phyloP scores from a whole-genome alignment of 768 basidiomycete genomes.

The Piloderma croceum region DNA sequence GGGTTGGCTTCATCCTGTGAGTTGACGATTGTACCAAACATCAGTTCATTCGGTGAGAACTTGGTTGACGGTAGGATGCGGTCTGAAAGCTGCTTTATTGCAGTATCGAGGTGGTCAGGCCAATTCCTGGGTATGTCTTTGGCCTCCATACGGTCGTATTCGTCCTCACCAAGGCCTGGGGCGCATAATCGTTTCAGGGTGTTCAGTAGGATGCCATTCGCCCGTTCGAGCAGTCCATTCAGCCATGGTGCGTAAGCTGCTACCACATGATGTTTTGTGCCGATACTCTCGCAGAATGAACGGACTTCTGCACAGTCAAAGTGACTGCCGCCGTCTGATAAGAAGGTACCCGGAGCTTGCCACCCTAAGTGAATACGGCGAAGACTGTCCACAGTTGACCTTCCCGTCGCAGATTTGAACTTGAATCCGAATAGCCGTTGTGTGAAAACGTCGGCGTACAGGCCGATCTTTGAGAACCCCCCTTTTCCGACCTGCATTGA shows the following conservation, averaged over 20 bases:
- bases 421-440: slow-evolving; percentile 27
- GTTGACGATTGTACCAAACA: slow-evolving; percentile 27
- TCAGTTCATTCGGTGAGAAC: slow-evolving; percentile 25
- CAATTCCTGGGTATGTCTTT: slow-evolving; percentile 23
- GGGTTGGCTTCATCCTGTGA: slow-evolving; percentile 14
- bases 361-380: slow-evolving; percentile 19
- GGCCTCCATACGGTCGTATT: slow-evolving; percentile 8
- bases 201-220: slow-evolving; percentile 27
- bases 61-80: background rate
- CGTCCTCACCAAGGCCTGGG: slow-evolving; percentile 26
- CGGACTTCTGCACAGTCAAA: slow-evolving; percentile 31
- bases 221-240: slow-evolving; percentile 31
- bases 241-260: slow-evolving; percentile 38
- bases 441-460: slow-evolving; percentile 28
- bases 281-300: slow-evolving; percentile 18
- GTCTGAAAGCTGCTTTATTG: slow-evolving; percentile 7
- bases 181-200: slow-evolving; percentile 26
- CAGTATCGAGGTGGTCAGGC: slow-evolving; percentile 28
- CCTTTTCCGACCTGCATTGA: slow-evolving; percentile 27
- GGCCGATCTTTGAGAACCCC: slow-evolving; percentile 23
- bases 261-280: slow-evolving; percentile 13
- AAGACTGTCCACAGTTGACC: slow-evolving; percentile 19
- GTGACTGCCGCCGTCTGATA: slow-evolving; percentile 33
- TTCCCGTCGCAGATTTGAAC: slow-evolving; percentile 23
- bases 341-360: slow-evolving; percentile 24